phyloP scores from a whole-genome alignment of 176 grass and related monocot species.

The Eragrostis nindensis region DNA sequence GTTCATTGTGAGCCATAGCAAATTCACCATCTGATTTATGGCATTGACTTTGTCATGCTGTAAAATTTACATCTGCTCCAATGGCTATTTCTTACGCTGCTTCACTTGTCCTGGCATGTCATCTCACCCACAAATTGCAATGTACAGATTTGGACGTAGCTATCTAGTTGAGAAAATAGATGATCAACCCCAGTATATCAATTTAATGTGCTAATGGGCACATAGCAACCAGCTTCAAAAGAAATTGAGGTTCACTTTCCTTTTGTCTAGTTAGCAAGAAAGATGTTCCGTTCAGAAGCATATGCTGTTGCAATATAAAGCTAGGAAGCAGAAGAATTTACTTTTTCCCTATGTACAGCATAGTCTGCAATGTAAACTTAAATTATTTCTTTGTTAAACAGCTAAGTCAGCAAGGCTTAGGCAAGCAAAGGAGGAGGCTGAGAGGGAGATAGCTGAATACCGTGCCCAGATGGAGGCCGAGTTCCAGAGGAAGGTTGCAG shows the following conservation, averaged over 20 bases:
- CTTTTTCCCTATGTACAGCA: background rate
- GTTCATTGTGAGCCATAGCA: background rate
- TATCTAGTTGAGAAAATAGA: background rate
- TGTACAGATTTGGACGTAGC: background rate
- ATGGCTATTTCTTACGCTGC: background rate
- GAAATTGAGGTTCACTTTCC: background rate
- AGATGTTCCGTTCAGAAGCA: background rate
- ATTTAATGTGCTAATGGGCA: background rate
- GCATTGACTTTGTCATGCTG: background rate
- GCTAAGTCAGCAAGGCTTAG: slow-evolving; percentile 65
- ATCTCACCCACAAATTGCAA: background rate
- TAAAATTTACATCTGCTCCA: background rate
- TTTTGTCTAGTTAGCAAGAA: background rate
- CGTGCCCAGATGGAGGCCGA: slow-evolving; percentile 69
- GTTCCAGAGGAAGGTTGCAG: slow-evolving; percentile 66
- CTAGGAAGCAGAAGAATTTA: background rate
- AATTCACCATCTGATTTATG: background rate
- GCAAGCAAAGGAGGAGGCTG: slow-evolving; percentile 73
- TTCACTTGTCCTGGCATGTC: background rate
- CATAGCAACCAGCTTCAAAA: background rate
- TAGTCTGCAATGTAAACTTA: background rate
- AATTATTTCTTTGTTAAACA: slow-evolving; percentile 21
- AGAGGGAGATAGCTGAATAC: slow-evolving; percentile 61
- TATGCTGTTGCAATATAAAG: background rate
- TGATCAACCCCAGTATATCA: background rate